These are phyloP conservation scores for Prillingera fragicola DNA, from an alignment of 1,284 basidiomycete species.

Conservation along the genomic window DNA sequence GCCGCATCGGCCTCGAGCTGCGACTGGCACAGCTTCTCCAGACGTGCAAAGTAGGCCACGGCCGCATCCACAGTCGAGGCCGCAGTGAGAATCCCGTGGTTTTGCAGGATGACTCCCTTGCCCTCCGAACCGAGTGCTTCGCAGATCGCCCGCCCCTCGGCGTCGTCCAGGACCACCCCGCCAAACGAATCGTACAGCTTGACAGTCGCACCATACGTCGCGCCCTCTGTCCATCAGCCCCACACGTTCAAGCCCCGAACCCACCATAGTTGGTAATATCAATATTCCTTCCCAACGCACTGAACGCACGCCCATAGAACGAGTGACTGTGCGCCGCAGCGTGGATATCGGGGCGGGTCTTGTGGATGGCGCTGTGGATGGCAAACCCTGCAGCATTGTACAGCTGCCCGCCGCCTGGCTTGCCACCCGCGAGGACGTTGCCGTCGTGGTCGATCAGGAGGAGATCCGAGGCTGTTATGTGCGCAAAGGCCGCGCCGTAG, in stretches of 20 bases:
- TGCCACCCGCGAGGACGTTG: slow-evolving; percentile 50
- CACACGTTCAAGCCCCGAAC: not conserved
- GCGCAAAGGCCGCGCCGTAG: slow-evolving; percentile 49
- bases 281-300: slow-evolving; percentile 56
- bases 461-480: slow-evolving; percentile 52
- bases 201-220: slow-evolving; percentile 36
- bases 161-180: slow-evolving; percentile 46
- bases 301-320: slow-evolving; percentile 60
- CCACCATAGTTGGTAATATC: slow-evolving; percentile 56
- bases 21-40: slow-evolving; percentile 30
- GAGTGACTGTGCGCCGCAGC: slow-evolving; percentile 64
- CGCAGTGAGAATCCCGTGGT: slow-evolving; percentile 35
- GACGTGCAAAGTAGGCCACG: slow-evolving; percentile 26
- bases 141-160: slow-evolving; percentile 45
- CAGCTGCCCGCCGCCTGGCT: slow-evolving; percentile 31
- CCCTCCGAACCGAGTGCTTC: slow-evolving; percentile 42
- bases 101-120: slow-evolving; percentile 41
- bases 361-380: slow-evolving; percentile 56
- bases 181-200: slow-evolving; percentile 42
- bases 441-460: slow-evolving; percentile 55
- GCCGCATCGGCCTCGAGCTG: slow-evolving; percentile 32
- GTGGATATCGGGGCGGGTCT: slow-evolving; percentile 57
- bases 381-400: slow-evolving; percentile 53
- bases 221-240: slow-evolving; percentile 14
- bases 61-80: slow-evolving; percentile 26